These are phyloP conservation scores for Rhodotorula glutinis DNA, from an alignment of 1,284 basidiomycete species.

Conservation along the genomic window DNA sequence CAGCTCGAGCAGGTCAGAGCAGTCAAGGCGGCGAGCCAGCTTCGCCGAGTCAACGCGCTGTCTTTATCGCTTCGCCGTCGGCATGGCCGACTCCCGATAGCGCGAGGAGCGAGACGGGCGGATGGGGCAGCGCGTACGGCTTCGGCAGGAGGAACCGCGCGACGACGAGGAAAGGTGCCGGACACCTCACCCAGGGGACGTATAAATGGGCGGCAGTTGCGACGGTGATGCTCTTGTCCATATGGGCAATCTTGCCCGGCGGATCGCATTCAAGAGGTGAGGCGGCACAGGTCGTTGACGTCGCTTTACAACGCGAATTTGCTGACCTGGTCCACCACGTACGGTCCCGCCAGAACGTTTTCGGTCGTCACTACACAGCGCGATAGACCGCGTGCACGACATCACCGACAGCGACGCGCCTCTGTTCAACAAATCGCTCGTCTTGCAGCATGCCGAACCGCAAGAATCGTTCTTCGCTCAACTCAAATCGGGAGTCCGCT, in stretches of 20 bases:
- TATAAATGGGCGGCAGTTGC: background rate
- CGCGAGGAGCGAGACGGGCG: no score
- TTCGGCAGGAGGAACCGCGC: background rate
- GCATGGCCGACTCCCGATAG: background rate
- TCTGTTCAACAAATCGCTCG: background rate
- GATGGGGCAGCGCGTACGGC: no score
- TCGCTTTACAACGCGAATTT: no score
- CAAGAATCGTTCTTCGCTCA: constrained; percentile 6
- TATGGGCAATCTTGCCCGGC: background rate
- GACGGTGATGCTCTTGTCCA: background rate
- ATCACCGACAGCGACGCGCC: background rate
- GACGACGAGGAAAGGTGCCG: background rate
- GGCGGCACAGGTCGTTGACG: background rate
- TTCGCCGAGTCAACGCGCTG: background rate
- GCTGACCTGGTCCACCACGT: no score
- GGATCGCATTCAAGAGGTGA: background rate
- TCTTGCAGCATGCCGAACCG: constrained; percentile 5
- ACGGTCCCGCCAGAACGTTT: background rate
- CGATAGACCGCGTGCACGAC: background rate
- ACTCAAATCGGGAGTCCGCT: constrained; percentile 19
- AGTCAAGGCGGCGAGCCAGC: background rate
- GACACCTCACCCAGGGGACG: background rate
- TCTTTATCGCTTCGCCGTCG: background rate
- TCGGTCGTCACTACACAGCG: background rate
- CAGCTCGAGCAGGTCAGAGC: background rate